Conservation (phyloP, 306 rosid genomes). For the Begonia peltatifolia region DNA sequence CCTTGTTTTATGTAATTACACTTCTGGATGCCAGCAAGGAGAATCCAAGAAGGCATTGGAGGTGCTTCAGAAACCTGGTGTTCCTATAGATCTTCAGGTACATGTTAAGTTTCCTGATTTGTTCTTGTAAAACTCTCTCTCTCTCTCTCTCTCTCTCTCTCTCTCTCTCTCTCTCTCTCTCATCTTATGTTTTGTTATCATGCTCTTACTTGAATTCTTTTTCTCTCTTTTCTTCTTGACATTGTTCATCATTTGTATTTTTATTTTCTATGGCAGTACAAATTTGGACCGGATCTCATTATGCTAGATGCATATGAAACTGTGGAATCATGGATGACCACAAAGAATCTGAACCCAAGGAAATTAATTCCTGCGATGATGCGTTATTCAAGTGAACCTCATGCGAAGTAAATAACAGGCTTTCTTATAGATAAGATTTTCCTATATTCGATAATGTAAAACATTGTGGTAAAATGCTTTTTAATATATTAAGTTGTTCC, state of each 20-base stretch:
- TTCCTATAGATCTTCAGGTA: constrained; percentile 81
- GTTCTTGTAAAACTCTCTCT: no score
- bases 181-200: not conserved
- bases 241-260: not conserved
- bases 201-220: constrained; percentile 5
- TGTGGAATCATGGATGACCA: constrained; percentile 94
- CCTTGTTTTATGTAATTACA: no score
- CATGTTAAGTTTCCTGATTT: constrained; percentile 5
- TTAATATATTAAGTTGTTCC: no score
- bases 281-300: constrained; percentile 92
- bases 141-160: no score
- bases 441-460: no score
- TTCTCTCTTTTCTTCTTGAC: not conserved
- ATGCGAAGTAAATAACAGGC: constrained; percentile 53
- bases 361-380: constrained; percentile 99
- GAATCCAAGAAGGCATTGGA: constrained; percentile 92
- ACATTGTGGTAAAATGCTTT: no score
- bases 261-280: constrained; percentile 45
- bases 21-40: constrained; percentile 56
- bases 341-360: constrained; percentile 83
- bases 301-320: constrained; percentile 98
- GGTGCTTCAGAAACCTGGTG: constrained; percentile 81
- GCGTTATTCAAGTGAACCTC: constrained; percentile 98
- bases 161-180: no score
- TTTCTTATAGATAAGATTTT: no score